Conservation (phyloP, 495 filamentous ascomycete species). For the Oleoguttula mirabilis region DNA sequence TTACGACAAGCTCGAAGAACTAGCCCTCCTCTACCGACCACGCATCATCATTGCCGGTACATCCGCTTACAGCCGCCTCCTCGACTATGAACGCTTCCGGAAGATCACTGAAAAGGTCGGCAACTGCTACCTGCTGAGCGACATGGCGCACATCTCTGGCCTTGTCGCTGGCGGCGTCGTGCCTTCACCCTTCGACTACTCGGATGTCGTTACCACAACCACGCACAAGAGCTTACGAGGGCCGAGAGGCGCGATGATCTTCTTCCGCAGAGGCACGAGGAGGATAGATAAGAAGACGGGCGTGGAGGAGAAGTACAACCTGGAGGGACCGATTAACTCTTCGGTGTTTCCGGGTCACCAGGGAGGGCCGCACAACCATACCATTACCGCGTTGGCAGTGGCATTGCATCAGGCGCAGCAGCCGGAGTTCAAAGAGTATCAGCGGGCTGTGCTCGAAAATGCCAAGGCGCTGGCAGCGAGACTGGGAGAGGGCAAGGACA, state of each 20-base stretch:
- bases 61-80: conserved; percentile 95
- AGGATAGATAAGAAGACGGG: conserved; percentile 68
- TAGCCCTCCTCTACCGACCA: conserved; percentile 86
- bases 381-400: conserved; percentile 94
- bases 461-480: conserved; percentile 71
- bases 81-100: conserved; percentile 94
- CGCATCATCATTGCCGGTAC: conserved; percentile 95
- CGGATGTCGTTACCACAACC: conserved; percentile 96
- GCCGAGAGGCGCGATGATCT: conserved; percentile 99
- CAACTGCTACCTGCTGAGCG: conserved; percentile 66
- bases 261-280: conserved; percentile 94
- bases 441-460: conserved; percentile 82
- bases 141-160: conserved; percentile 99
- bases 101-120: conserved; percentile 90
- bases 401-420: conserved; percentile 89
- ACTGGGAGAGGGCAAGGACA: conserved; percentile 50
- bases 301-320: conserved; percentile 86
- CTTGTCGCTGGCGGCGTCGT: conserved; percentile 89
- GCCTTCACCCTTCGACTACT: conserved; percentile 83
- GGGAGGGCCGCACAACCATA: conserved; percentile 99
- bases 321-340: conserved; percentile 95
- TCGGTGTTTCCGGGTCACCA: conserved; percentile 99
- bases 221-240: conserved; percentile 99
- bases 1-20: conserved; percentile 85
- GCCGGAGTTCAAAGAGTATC: conserved; percentile 93